A percentile compares a stretch with the other conserved stretches of the same genome.
Conservation (phyloP, 768 basidiomycete species). For the Pulveroboletus ravenelii region DNA sequence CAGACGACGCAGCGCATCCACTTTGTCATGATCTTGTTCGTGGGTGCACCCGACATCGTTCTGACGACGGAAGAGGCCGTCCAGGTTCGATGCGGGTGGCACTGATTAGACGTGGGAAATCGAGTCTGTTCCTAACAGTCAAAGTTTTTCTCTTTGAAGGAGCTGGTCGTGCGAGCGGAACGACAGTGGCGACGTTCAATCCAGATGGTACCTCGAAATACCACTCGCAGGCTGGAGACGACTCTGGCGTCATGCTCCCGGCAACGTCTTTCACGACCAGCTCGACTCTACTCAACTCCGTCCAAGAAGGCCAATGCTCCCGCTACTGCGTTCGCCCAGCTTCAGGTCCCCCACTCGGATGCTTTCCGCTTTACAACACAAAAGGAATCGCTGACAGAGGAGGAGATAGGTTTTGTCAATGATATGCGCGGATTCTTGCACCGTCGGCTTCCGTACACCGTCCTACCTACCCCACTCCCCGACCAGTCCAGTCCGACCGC, state of each 20-base stretch:
- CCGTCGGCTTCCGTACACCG: slow-evolving; percentile 44
- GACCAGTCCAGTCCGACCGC: slow-evolving; percentile 34
- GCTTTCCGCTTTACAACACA: slow-evolving; percentile 35
- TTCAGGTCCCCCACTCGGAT: slow-evolving; percentile 35
- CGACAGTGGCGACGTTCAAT: slow-evolving; percentile 6
- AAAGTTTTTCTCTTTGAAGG: slow-evolving; percentile 3
- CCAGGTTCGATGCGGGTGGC: no score
- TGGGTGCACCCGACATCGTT: no score
- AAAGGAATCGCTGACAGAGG: slow-evolving; percentile 19
- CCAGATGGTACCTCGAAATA: slow-evolving; percentile 28
- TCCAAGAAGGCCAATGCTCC: slow-evolving; percentile 53
- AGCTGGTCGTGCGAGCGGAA: slow-evolving; percentile 16
- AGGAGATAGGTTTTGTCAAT: slow-evolving; percentile 13
- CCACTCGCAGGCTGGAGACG: slow-evolving; percentile 30
- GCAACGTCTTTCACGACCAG: slow-evolving; percentile 63
- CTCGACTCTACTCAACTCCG: slow-evolving; percentile 66
- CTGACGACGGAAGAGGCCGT: no score
- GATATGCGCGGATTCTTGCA: slow-evolving; percentile 52
- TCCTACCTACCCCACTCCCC: slow-evolving; percentile 67
- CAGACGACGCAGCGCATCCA: no score
- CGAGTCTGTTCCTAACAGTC: neutral
- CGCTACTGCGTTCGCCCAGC: slow-evolving; percentile 40
- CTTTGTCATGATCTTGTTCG: neutral
- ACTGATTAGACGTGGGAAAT: neutral
- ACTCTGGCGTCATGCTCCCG: slow-evolving; percentile 57